Percentiles rank a stretch among this genome's conserved stretches.
Evolutionary conservation across 108 stramenopile genomes (phyloP).

Genomic region (Cyclotella atomus): DNA sequence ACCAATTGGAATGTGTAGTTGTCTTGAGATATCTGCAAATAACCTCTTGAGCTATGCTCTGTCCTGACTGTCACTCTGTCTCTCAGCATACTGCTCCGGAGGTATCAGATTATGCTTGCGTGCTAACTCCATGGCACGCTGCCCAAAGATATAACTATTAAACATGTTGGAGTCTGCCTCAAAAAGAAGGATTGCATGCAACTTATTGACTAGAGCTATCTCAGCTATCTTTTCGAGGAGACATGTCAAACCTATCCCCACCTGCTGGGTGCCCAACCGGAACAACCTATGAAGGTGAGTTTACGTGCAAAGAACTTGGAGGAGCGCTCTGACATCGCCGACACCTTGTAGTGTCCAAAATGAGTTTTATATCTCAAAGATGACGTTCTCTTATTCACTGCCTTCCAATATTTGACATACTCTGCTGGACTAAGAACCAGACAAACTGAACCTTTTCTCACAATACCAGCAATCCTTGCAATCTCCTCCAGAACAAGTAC

Average conservation of each 20-base stretch:
- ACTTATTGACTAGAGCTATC: conserved; percentile 9
- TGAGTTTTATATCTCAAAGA: neutral
- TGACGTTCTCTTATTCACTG: neutral
- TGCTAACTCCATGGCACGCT: neutral
- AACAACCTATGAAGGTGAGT: neutral
- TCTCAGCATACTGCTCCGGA: neutral
- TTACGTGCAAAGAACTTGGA: neutral
- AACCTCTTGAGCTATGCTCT: conserved; percentile 1
- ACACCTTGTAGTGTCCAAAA: conserved; percentile 18
- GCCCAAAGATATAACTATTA: neutral
- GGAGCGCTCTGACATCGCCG: neutral
- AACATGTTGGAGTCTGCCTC: conserved; percentile 27
- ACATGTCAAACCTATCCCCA: conserved; percentile 17
- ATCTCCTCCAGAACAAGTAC: neutral
- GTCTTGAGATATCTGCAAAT: neutral
- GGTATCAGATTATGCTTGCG: conserved; percentile 9
- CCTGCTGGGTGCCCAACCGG: neutral
- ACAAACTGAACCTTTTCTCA: neutral
- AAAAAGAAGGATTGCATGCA: conserved; percentile 19
- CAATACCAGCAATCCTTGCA: neutral
- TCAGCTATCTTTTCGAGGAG: conserved; percentile 20
- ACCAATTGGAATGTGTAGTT: neutral
- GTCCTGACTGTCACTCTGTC: conserved; percentile 9
- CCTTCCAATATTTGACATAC: neutral
- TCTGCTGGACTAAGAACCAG: neutral